phyloP scores from a whole-genome alignment of 768 basidiomycete species.

The Macrolepiota albuminosa region DNA sequence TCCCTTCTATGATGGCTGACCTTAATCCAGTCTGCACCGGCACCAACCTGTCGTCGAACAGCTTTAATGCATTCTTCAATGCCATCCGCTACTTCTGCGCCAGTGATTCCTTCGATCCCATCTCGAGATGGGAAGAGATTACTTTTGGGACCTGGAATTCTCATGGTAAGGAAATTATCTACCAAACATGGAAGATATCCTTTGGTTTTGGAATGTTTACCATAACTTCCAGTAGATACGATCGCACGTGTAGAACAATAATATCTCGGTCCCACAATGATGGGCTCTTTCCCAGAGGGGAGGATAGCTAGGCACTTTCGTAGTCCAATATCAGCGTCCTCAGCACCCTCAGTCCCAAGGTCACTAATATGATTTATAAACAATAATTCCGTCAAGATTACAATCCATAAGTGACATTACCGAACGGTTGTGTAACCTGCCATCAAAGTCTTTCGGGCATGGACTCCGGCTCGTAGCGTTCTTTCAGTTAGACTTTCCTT shows the following conservation, averaged over 20 bases:
- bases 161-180: background rate
- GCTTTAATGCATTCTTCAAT: background rate
- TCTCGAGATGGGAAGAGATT: background rate
- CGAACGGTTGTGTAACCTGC: background rate
- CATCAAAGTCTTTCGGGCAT: background rate
- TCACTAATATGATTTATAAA: background rate
- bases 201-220: background rate
- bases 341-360: background rate
- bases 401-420: background rate
- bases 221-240: background rate
- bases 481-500: background rate
- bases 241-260: background rate
- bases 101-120: background rate
- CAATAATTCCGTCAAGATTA: background rate
- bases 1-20: background rate
- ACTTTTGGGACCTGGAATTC: background rate
- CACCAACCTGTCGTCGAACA: background rate
- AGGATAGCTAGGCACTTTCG: background rate
- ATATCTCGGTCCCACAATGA: background rate
- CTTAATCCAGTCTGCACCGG: background rate
- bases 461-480: background rate
- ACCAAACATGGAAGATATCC: background rate
- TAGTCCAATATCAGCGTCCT: background rate
- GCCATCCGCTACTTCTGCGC: background rate
- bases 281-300: background rate